Evolutionary conservation across 1,139 yeast species (phyloP).

Genomic region (Kluyveromyces sp.): DNA sequence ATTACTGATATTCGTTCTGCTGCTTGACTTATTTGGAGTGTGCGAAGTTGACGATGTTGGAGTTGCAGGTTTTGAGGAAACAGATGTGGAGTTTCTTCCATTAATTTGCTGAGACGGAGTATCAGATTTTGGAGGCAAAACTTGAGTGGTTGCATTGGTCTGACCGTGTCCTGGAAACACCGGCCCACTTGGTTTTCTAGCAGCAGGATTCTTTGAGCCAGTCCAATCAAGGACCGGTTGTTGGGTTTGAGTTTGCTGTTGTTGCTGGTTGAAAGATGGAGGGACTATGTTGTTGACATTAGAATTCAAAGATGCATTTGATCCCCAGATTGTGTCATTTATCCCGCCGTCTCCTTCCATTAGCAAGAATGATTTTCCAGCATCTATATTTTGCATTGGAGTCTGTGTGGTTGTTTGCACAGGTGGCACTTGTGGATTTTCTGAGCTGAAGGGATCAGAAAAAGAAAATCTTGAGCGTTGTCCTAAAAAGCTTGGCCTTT

Average conservation of each 20-base stretch:
- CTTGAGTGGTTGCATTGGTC: background rate
- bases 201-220: background rate
- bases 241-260: conserved; percentile 1
- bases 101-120: conserved; percentile 2
- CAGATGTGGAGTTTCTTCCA: conserved; percentile 2
- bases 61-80: conserved; percentile 4
- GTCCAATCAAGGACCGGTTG: conserved; percentile 6
- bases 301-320: conserved; percentile 34
- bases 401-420: conserved; percentile 13
- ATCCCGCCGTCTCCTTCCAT: conserved; percentile 43
- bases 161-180: conserved; percentile 3
- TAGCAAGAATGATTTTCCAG: conserved; percentile 49
- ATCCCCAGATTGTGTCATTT: conserved; percentile 43
- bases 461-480: conserved; percentile 65
- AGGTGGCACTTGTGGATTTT: conserved; percentile 14
- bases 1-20: conserved; percentile 7
- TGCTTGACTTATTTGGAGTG: conserved; percentile 14
- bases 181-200: conserved; percentile 3
- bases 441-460: conserved; percentile 53
- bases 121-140: conserved; percentile 2
- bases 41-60: conserved; percentile 6
- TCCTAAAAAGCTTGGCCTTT: conserved; percentile 48
- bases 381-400: conserved; percentile 25
- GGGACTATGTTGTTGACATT: conserved; percentile 27
- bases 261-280: conserved; percentile 3